phyloP scores from a whole-genome alignment of 495 filamentous ascomycete genomes.

The Terfezia boudieri region DNA sequence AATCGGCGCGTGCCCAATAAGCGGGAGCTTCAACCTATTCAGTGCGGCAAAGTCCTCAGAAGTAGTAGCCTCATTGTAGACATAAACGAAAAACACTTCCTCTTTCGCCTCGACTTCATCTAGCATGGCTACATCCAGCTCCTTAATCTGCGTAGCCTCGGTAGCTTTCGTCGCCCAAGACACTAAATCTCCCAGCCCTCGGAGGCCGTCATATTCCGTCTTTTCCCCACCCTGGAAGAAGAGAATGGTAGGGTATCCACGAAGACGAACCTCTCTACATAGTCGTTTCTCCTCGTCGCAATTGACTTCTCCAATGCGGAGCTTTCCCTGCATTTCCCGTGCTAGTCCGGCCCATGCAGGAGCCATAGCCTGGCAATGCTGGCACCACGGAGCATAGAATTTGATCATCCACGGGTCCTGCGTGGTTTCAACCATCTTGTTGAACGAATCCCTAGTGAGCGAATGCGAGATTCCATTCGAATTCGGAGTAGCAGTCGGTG shows the following conservation, averaged over 20 bases:
- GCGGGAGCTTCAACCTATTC: constrained; percentile 59
- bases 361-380: constrained; percentile 78
- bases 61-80: constrained; percentile 87
- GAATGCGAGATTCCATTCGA: constrained; percentile 40
- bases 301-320: constrained; percentile 92
- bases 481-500: constrained; percentile 3
- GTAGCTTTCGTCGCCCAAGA: constrained; percentile 69
- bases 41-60: constrained; percentile 75
- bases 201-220: constrained; percentile 79
- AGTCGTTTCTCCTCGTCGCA: constrained; percentile 64
- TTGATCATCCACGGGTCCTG: constrained; percentile 95
- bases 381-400: constrained; percentile 95
- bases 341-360: constrained; percentile 78
- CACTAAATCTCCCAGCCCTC: constrained; percentile 78
- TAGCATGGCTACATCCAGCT: constrained; percentile 55
- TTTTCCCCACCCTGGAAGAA: constrained; percentile 85
- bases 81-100: constrained; percentile 89
- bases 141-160: constrained; percentile 41
- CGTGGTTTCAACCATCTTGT: constrained; percentile 61
- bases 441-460: constrained; percentile 68
- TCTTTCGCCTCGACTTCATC: constrained; percentile 51
- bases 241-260: constrained; percentile 66
- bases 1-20: constrained; percentile 77
- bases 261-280: constrained; percentile 67
- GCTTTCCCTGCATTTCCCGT: constrained; percentile 61